Evolutionary conservation across 495 filamentous ascomycete genomes (phyloP).

Genomic region (Haplographium delicatum): DNA sequence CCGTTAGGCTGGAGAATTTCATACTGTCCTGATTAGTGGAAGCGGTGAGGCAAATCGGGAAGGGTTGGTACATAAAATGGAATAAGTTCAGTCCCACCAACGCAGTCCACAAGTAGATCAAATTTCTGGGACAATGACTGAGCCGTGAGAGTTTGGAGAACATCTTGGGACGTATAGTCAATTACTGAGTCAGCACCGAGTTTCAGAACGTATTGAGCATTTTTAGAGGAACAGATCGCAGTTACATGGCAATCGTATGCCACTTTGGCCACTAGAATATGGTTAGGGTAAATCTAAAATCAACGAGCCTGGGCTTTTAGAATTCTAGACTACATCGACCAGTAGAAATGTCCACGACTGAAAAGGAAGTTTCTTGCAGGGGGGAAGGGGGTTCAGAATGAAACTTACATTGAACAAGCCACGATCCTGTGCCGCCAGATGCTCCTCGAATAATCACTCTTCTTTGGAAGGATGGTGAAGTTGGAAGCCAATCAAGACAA

Average conservation of each 20-base stretch:
- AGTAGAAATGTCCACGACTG: too few species aligned
- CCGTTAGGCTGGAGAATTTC: slow-evolving; percentile 20
- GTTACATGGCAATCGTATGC: slow-evolving; percentile 25
- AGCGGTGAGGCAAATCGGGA: background rate
- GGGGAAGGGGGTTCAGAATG: background rate
- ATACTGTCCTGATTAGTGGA: slow-evolving; percentile 1
- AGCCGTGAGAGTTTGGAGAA: slow-evolving; percentile 5
- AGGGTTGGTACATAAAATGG: slow-evolving; percentile 12
- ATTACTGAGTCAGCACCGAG: slow-evolving; percentile 30
- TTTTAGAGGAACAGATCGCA: slow-evolving; percentile 26
- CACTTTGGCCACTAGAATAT: slow-evolving; percentile 17
- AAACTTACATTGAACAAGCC: slow-evolving; percentile 13
- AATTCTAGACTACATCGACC: too few species aligned
- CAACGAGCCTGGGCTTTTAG: too few species aligned
- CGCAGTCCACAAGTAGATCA: slow-evolving; percentile 26
- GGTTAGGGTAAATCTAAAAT: too few species aligned
- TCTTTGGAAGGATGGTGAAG: background rate
- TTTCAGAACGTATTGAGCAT: slow-evolving; percentile 21
- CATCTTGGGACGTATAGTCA: slow-evolving; percentile 26
- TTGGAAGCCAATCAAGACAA: slow-evolving; percentile 31
- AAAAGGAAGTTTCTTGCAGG: background rate
- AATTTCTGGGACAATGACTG: background rate
- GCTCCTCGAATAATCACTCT: slow-evolving; percentile 17
- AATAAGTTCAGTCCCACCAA: slow-evolving; percentile 23
- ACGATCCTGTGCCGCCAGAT: slow-evolving; percentile 19